Evolutionary conservation across 768 basidiomycete species (phyloP).

Genomic region (Mycena galopus): DNA sequence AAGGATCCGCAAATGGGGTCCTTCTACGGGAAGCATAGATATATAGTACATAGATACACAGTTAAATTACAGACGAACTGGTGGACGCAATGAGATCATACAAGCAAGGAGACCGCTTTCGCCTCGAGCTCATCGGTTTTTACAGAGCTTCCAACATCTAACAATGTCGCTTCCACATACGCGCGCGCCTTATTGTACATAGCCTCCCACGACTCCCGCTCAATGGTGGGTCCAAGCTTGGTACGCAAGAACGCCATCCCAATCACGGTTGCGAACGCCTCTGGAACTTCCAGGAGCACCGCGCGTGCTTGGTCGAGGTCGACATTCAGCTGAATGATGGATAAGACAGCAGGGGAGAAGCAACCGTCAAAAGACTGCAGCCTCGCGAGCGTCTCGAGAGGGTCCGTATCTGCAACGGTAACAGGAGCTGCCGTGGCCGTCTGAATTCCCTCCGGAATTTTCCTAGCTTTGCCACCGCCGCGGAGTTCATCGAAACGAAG

Average conservation of each 20-base stretch:
- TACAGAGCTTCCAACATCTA: background rate
- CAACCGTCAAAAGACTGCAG: conserved; percentile 22
- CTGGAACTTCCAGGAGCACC: background rate
- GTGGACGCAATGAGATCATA: too few relatives aligned
- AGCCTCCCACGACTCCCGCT: conserved; percentile 26
- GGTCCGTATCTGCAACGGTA: conserved; percentile 36
- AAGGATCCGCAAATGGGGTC: too few relatives aligned
- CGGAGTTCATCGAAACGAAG: conserved; percentile 65
- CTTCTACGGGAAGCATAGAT: too few relatives aligned
- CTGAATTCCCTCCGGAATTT: background rate
- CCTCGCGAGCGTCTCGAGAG: conserved; percentile 17
- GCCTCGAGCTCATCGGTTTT: conserved; percentile 4
- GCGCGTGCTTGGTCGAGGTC: background rate
- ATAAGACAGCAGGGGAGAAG: conserved; percentile 1
- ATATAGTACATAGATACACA: too few relatives aligned
- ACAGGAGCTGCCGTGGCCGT: conserved; percentile 22
- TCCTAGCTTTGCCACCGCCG: too few relatives aligned
- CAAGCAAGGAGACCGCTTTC: background rate
- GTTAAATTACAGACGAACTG: too few relatives aligned
- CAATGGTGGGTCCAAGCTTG: background rate
- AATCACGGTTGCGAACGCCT: conserved; percentile 17
- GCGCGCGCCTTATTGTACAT: conserved; percentile 16
- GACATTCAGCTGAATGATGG: conserved; percentile 7
- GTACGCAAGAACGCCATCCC: conserved; percentile 6
- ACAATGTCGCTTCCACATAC: background rate